A percentile compares a stretch with the other conserved stretches of the same genome.
These are phyloP conservation scores for Simplicillium sp. DNA, from an alignment of 2,329 filamentous ascomycete species.

Conservation along the genomic window DNA sequence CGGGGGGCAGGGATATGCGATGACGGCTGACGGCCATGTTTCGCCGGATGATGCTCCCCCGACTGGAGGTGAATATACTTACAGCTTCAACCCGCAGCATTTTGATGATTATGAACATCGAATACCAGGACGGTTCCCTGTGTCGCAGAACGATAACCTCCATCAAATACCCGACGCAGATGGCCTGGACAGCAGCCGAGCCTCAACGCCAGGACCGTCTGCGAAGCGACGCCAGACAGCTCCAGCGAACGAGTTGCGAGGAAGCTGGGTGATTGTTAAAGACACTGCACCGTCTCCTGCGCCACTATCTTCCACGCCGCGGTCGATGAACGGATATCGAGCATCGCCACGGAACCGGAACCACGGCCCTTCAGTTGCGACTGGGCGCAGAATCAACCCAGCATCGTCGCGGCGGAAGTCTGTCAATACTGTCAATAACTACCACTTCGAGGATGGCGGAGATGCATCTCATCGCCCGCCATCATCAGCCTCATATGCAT, in stretches of 20 bases:
- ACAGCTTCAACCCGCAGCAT: constrained; percentile 9
- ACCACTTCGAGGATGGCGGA: constrained; percentile 20
- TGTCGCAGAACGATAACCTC: constrained; percentile 16
- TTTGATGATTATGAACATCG: constrained; percentile 14
- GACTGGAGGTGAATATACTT: constrained; percentile 6
- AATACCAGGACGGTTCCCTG: constrained; percentile 20
- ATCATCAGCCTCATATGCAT: constrained; percentile 22
- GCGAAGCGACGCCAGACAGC: constrained; percentile 46
- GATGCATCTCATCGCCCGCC: constrained; percentile 32
- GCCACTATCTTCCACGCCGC: constrained; percentile 12
- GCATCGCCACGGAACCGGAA: constrained; percentile 21
- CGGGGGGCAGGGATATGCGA: constrained; percentile 62
- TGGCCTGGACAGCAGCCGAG: constrained; percentile 13
- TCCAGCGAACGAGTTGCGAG: constrained; percentile 45
- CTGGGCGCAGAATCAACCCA: constrained; percentile 32
- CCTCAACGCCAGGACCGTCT: constrained; percentile 33
- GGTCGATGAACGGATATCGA: constrained; percentile 14
- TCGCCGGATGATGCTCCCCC: constrained; percentile 7
- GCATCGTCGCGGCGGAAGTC: constrained; percentile 11
- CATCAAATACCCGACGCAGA: neutral
- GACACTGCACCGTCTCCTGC: constrained; percentile 18
- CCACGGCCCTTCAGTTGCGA: constrained; percentile 19
- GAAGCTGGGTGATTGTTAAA: constrained; percentile 64
- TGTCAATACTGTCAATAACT: constrained; percentile 2
- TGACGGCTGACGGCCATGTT: constrained; percentile 23